phyloP scores from a whole-genome alignment of 148 eudicot genomes.

The Arctostaphylos glauca region DNA sequence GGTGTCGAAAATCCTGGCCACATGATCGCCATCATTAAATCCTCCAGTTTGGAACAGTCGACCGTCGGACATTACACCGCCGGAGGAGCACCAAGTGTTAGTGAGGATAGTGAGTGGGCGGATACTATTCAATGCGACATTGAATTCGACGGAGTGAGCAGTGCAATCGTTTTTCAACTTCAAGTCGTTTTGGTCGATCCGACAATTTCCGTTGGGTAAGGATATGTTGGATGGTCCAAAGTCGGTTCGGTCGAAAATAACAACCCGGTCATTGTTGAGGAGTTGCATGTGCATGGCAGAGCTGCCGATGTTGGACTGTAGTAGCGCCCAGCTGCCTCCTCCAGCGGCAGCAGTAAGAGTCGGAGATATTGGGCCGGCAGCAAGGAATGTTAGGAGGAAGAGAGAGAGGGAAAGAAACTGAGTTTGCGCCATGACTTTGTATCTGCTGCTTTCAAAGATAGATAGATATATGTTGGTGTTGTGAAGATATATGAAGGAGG shows the following conservation, averaged over 20 bases:
- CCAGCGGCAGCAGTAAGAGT: not conserved
- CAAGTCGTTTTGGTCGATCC: not conserved
- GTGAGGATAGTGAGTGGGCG: not conserved
- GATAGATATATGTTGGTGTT: too few species aligned
- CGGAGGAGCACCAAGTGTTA: conserved; percentile 6
- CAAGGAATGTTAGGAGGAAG: not conserved
- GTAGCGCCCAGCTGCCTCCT: not conserved
- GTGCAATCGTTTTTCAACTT: not conserved
- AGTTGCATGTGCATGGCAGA: conserved; percentile 14
- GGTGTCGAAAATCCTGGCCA: not conserved
- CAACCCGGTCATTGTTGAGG: not conserved
- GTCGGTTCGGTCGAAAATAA: conserved; percentile 6
- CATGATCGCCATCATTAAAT: not conserved
- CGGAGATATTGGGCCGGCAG: not conserved
- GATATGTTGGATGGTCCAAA: not conserved
- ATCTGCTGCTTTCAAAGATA: too few species aligned
- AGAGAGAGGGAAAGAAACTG: not conserved
- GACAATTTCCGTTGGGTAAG: not conserved
- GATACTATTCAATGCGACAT: not conserved
- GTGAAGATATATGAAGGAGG: too few species aligned
- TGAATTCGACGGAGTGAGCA: not conserved
- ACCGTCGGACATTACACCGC: not conserved
- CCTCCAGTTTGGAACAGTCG: not conserved
- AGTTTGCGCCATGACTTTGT: not conserved
- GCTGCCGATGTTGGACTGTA: not conserved